Conservation (phyloP, 2,329 filamentous ascomycete species). For the Apiospora arundinis region DNA sequence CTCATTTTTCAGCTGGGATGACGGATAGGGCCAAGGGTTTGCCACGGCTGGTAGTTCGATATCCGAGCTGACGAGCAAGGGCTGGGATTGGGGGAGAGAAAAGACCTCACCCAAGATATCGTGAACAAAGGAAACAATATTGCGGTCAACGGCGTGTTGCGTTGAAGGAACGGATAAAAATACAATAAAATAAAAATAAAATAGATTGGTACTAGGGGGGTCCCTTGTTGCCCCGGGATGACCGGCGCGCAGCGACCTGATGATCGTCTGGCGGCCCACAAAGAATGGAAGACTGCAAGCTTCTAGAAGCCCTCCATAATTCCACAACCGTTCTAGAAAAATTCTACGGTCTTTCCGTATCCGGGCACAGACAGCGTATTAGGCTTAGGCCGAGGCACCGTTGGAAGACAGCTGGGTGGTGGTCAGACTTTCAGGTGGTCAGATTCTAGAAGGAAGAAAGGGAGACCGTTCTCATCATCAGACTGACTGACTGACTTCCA, state of each 20-base stretch:
- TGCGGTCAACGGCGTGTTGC: not conserved
- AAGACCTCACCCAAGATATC: not conserved
- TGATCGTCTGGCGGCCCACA: constrained; percentile 9
- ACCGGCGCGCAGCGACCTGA: constrained; percentile 2
- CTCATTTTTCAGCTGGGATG: not conserved
- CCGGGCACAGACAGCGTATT: not conserved
- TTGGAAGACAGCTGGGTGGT: not conserved
- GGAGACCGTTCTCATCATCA: not conserved
- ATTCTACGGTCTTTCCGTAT: not conserved
- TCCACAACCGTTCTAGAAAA: constrained; percentile 9
- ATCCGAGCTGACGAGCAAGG: not conserved
- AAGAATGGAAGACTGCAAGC: not conserved
- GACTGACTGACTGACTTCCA: not conserved
- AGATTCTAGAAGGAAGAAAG: not conserved
- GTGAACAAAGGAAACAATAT: not conserved
- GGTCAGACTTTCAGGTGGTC: constrained; percentile 5
- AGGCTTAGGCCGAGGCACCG: not conserved
- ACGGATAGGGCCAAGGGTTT: not conserved
- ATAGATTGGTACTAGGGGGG: not conserved
- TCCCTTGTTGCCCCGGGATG: not conserved
- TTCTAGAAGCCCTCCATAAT: not conserved
- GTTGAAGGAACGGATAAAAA: not conserved
- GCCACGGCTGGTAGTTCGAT: not conserved
- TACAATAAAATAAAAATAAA: not conserved
- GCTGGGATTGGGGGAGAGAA: not conserved